Evolutionary conservation across 2,329 filamentous ascomycete genomes (phyloP).

Genomic region (Clonostachys solani): DNA sequence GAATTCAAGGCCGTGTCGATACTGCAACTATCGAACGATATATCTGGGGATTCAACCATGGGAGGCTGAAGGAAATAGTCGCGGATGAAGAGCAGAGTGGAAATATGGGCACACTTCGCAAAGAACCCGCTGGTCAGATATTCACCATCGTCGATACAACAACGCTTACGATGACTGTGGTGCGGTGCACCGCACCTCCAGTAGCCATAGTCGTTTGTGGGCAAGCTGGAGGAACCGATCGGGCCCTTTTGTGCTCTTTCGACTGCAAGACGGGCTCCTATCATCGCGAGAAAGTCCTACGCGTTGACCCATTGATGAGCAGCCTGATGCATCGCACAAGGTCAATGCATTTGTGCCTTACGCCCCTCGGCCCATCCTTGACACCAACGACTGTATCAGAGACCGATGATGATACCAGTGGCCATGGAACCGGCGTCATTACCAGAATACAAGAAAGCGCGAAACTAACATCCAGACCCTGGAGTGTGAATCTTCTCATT

Average conservation of each 20-base stretch:
- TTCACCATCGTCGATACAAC: slow-evolving; percentile 33
- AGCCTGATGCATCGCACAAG: too few relatives aligned
- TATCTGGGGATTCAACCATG: slow-evolving; percentile 8
- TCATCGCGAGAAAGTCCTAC: slow-evolving; percentile 14
- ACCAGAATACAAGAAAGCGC: too few relatives aligned
- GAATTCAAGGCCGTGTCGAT: slow-evolving; percentile 8
- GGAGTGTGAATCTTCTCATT: too few relatives aligned
- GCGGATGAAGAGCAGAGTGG: background rate
- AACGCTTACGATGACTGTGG: slow-evolving; percentile 36
- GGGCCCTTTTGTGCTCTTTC: slow-evolving; percentile 38
- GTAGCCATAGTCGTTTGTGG: slow-evolving; percentile 34
- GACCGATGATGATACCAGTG: too few relatives aligned
- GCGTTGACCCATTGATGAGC: too few relatives aligned
- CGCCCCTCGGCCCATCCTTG: too few relatives aligned
- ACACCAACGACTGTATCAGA: too few relatives aligned
- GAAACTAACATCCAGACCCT: too few relatives aligned
- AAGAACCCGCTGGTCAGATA: background rate
- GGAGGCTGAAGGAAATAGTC: background rate
- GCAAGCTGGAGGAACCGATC: slow-evolving; percentile 37
- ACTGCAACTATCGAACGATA: slow-evolving; percentile 4
- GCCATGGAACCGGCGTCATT: too few relatives aligned
- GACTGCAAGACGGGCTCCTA: slow-evolving; percentile 33
- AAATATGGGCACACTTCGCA: background rate
- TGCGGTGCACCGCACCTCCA: slow-evolving; percentile 19
- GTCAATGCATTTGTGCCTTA: too few relatives aligned